A percentile compares a stretch with the other conserved stretches of the same genome.
These are phyloP conservation scores for Suillus placidus DNA, from an alignment of 768 basidiomycete genomes.

Conservation along the genomic window DNA sequence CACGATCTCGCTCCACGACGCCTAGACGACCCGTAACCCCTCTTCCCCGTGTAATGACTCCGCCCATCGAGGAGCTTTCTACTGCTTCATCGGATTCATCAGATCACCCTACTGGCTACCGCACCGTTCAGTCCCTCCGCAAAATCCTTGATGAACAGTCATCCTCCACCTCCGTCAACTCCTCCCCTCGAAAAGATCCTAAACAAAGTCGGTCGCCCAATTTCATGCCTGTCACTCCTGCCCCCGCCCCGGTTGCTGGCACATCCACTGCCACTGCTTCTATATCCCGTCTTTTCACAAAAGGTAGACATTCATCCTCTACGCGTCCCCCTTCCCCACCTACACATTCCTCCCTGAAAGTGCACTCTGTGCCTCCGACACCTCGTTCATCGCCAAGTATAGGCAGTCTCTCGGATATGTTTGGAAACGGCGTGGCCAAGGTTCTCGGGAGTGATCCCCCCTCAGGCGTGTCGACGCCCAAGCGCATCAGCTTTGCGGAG, in stretches of 20 bases:
- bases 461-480: conserved; percentile 62
- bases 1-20: conserved; percentile 34
- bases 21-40: conserved; percentile 28
- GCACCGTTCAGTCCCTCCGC: conserved; percentile 65
- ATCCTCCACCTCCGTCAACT: conserved; percentile 36
- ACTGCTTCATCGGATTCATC: conserved; percentile 56
- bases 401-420: conserved; percentile 28
- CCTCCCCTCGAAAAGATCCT: conserved; percentile 15
- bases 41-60: conserved; percentile 49
- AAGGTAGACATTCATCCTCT: conserved; percentile 57
- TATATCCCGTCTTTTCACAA: conserved; percentile 76
- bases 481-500: conserved; percentile 78
- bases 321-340: conserved; percentile 68
- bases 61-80: conserved; percentile 57
- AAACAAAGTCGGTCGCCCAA: conserved; percentile 22
- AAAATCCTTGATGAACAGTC: conserved; percentile 63
- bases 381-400: conserved; percentile 39
- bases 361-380: conserved; percentile 39
- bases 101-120: conserved; percentile 54
- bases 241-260: conserved; percentile 57
- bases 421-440: conserved; percentile 33
- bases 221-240: conserved; percentile 43
- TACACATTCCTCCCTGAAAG: conserved; percentile 48
- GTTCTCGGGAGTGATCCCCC: conserved; percentile 44
- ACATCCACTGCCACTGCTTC: conserved; percentile 79